Evolutionary conservation across 257 asterid genomes (phyloP).

Genomic region (Jacaranda copaia): DNA sequence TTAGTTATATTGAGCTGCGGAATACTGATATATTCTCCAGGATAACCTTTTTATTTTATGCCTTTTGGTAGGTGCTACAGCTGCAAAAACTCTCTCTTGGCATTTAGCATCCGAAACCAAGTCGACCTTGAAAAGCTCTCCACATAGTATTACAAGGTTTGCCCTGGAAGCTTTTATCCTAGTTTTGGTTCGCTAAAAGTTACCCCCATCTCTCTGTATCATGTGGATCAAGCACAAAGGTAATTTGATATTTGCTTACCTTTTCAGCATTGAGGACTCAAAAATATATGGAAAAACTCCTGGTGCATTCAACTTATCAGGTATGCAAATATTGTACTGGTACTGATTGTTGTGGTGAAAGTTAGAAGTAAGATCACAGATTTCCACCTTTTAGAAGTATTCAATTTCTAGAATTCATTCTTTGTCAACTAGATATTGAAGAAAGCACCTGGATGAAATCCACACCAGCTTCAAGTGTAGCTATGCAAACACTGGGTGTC

Average conservation of each 20-base stretch:
- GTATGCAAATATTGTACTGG: slow-evolving; percentile 45
- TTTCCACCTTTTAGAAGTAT: neutral
- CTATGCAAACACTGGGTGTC: slow-evolving; percentile 70
- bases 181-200: slow-evolving; percentile 14
- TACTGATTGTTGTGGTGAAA: slow-evolving; percentile 21
- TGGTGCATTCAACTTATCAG: slow-evolving; percentile 54
- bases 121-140: slow-evolving; percentile 81
- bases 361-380: neutral
- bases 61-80: slow-evolving; percentile 66
- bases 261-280: slow-evolving; percentile 66
- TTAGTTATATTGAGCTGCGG: slow-evolving; percentile 19
- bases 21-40: neutral
- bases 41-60: slow-evolving; percentile 25
- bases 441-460: slow-evolving; percentile 58
- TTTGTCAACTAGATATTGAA: slow-evolving; percentile 57
- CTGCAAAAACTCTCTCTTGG: slow-evolving; percentile 92
- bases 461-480: slow-evolving; percentile 65
- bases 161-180: slow-evolving; percentile 38
- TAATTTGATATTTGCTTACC: slow-evolving; percentile 37
- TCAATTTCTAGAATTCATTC: slow-evolving; percentile 25
- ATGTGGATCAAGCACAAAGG: slow-evolving; percentile 23
- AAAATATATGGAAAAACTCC: slow-evolving; percentile 51
- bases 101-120: slow-evolving; percentile 96
- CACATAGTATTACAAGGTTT: slow-evolving; percentile 65
- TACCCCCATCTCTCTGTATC: slow-evolving; percentile 11